Base-by-base conservation (phyloP, 495 filamentous ascomycete genomes). In the Neurospora sublineolata region DNA sequence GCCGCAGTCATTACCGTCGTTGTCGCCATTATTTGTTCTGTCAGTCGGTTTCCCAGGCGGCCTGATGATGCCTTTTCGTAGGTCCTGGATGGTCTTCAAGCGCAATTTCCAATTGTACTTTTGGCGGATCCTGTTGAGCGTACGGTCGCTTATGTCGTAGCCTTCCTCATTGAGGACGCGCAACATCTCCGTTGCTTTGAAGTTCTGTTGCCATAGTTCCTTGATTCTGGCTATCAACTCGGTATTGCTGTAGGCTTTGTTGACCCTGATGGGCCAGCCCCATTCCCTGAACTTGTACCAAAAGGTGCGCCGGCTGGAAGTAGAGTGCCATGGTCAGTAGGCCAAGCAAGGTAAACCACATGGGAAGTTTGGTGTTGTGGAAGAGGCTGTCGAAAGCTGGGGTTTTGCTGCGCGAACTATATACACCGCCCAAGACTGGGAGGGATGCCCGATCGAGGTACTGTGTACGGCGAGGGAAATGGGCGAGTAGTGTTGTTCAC, bases 161-260 rank as follows among this genome's bases (percentile, higher is more conserved):
- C 92, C 92, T 76, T 93, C 90, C 16, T 86, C 83, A 64, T 87
- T 87, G 52, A 95, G 83, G 14, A 86, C 87, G n/a, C 80, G 79
- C 37, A 93, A 84, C 89, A 95, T 95, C 68, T 92, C 87, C 71
- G 86, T 86, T 74, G 92, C 90, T 42, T 79, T 84, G 4, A 86
- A 83, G 73, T 94, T 94, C 40, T 82, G 81, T 76, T 91, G 89
- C 92, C 92, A 95, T 73, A 95, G 86, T 82, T 93, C 85, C 72
- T 88, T 87, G 58, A 93, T 86, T 1, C 92, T 86, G 3, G 83
- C 86, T 23, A 92, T 87, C 11, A 95, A 85, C 14, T 80, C 81
- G 33, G 82, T 79, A 76, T 92, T 90, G 76, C 89, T 90, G 78
- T 90, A 89, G 6, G 87, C 87, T 11, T 88, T 89, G 73, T 88